These are phyloP conservation scores for Colletotrichum tabaci DNA, from an alignment of 2,329 filamentous ascomycete genomes.

Conservation along the genomic window DNA sequence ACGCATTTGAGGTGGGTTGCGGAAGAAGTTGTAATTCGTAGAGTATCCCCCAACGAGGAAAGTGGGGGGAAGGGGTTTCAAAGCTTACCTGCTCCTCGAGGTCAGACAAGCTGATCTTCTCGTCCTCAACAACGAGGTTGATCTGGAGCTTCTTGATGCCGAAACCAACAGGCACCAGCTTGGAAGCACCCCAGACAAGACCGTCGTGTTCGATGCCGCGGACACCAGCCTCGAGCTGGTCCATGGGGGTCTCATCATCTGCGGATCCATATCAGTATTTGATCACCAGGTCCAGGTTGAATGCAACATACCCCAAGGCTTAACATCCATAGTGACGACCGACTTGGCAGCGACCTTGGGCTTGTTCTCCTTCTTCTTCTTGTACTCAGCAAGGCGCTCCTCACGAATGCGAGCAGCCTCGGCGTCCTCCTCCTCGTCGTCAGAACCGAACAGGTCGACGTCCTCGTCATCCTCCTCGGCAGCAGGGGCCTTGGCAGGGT, in stretches of 20 bases:
- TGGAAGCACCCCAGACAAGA: conserved; percentile 94
- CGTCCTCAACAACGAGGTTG: conserved; percentile 97
- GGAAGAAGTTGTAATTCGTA: too few relatives aligned
- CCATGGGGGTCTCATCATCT: conserved; percentile 97
- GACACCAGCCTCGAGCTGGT: conserved; percentile 83
- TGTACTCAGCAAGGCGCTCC: conserved; percentile 93
- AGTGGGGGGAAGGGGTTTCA: too few relatives aligned
- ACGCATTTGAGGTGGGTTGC: too few relatives aligned
- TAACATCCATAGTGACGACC: conserved; percentile 94
- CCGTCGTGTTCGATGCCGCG: conserved; percentile 91
- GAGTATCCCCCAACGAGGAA: too few relatives aligned
- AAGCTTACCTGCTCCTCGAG: conserved; percentile 76
- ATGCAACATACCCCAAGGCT: conserved; percentile 91
- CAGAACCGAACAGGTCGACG: conserved; percentile 92
- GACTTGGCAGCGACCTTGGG: conserved; percentile 95
- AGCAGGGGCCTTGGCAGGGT: conserved; percentile 87
- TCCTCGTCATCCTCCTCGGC: conserved; percentile 83
- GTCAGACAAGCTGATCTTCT: conserved; percentile 91
- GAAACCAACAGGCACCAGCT: conserved; percentile 92
- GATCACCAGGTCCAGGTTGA: neutral
- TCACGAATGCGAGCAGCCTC: conserved; percentile 89
- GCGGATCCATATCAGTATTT: conserved; percentile 45
- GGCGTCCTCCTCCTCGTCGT: conserved; percentile 94
- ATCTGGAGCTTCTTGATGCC: conserved; percentile 99
- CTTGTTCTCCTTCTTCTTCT: conserved; percentile 97